phyloP scores from a whole-genome alignment of 306 rosid species.

The Quercus bicolor region DNA sequence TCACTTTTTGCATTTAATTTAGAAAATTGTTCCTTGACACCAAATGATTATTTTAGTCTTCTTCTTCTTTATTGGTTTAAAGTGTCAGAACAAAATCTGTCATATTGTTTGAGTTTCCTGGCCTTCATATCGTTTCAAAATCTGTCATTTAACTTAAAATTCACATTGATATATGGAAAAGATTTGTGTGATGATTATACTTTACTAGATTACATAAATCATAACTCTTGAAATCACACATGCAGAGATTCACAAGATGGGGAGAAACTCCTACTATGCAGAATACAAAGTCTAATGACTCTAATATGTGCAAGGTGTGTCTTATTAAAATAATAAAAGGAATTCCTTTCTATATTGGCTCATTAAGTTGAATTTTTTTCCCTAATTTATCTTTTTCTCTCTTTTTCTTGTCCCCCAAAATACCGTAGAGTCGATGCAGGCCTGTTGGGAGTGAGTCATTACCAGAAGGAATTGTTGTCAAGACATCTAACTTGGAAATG shows the following conservation, averaged over 20 bases:
- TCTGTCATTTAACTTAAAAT: background rate
- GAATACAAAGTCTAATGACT: constrained; percentile 20
- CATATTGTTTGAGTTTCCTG: background rate
- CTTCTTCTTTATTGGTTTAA: background rate
- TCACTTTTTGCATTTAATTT: background rate
- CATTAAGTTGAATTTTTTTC: background rate
- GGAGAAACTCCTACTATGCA: constrained; percentile 31
- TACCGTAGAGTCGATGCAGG: constrained; percentile 33
- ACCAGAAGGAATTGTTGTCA: constrained; percentile 41
- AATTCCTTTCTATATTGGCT: background rate
- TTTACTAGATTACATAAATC: background rate
- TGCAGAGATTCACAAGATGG: constrained; percentile 83
- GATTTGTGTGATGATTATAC: background rate
- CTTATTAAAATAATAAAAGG: background rate
- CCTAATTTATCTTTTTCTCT: background rate
- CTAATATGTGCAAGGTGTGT: constrained; percentile 65
- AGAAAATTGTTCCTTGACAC: background rate
- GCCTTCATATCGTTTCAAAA: background rate
- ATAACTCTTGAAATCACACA: background rate
- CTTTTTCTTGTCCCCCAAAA: background rate
- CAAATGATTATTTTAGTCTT: background rate
- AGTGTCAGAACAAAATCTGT: background rate
- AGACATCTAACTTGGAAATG: constrained; percentile 40
- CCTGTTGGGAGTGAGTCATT: constrained; percentile 33
- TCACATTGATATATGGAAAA: background rate